Conservation (phyloP, 306 rosid species). For the Senna tora region DNA sequence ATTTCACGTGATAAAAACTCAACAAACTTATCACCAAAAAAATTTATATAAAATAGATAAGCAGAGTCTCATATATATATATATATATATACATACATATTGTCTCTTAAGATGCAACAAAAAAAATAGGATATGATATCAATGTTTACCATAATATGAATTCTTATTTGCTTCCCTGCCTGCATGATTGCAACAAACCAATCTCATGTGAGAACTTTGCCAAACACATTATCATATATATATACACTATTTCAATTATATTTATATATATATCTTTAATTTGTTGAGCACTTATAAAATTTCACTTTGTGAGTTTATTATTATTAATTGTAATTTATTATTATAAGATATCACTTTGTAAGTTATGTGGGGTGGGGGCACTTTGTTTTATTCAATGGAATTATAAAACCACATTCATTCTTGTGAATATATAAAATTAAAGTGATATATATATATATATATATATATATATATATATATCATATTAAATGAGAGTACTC, state of each 20-base stretch:
- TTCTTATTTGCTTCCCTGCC: constrained; percentile 60
- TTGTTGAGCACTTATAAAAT: constrained; percentile 8
- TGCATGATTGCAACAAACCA: constrained; percentile 49
- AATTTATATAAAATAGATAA: constrained; percentile 2
- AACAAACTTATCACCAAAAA: constrained; percentile 33
- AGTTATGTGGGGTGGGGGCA: no score
- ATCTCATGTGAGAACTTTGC: constrained; percentile 18
- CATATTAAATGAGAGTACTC: no score
- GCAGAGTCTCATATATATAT: neutral
- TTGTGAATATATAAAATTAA: constrained; percentile 9
- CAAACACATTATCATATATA: constrained; percentile 26
- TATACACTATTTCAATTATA: neutral
- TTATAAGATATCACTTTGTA: no score
- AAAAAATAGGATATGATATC: constrained; percentile 3
- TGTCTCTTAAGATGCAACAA: constrained; percentile 40
- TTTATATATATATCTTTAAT: neutral
- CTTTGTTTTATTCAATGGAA: neutral
- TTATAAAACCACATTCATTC: constrained; percentile 1
- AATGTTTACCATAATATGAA: constrained; percentile 28
- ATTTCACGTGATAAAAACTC: neutral
- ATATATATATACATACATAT: neutral
- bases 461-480: no score
- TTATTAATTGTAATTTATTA: no score
- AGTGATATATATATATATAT: neutral
- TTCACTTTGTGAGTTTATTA: neutral